Evolutionary conservation across 306 rosid species (phyloP).

Genomic region (Gastrolobium bilobum): DNA sequence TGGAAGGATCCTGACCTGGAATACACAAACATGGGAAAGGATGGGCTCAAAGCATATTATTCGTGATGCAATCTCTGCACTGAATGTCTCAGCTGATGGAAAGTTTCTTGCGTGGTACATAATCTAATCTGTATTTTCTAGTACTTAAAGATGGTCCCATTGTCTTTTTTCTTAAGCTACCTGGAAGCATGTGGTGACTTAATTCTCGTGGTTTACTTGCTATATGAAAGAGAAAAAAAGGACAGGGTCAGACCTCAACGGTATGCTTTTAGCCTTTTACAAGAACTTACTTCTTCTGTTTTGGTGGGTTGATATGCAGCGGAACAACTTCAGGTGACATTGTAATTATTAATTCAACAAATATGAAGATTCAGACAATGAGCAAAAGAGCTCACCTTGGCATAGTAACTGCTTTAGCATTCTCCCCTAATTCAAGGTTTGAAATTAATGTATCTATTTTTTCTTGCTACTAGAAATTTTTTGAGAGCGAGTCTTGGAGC

Average conservation of each 20-base stretch:
- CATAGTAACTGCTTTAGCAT: slow-evolving; percentile 85
- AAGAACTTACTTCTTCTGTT: slow-evolving; percentile 47
- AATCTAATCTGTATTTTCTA: slow-evolving; percentile 36
- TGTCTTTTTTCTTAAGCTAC: slow-evolving; percentile 15
- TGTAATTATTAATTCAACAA: slow-evolving; percentile 70
- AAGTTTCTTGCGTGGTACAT: slow-evolving; percentile 88
- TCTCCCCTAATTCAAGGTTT: slow-evolving; percentile 91
- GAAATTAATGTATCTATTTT: slow-evolving; percentile 26
- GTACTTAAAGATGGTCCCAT: slow-evolving; percentile 13
- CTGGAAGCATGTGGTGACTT: slow-evolving; percentile 30
- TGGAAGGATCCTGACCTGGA: slow-evolving; percentile 87
- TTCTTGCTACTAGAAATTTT: slow-evolving; percentile 18
- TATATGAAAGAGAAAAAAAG: not conserved
- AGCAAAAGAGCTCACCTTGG: slow-evolving; percentile 86
- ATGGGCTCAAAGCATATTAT: slow-evolving; percentile 66
- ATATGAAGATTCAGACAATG: slow-evolving; percentile 65
- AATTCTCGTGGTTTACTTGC: slow-evolving; percentile 20
- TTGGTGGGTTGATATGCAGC: slow-evolving; percentile 66
- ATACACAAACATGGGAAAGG: slow-evolving; percentile 82
- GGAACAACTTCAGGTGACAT: slow-evolving; percentile 90
- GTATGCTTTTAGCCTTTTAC: not conserved
- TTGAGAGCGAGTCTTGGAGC: too few species aligned
- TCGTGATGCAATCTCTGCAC: slow-evolving; percentile 73
- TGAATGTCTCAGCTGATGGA: slow-evolving; percentile 88
- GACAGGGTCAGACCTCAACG: slow-evolving; percentile 1